phyloP scores from a whole-genome alignment of 2,329 filamentous ascomycete genomes.

The Verticillium dahliae region DNA sequence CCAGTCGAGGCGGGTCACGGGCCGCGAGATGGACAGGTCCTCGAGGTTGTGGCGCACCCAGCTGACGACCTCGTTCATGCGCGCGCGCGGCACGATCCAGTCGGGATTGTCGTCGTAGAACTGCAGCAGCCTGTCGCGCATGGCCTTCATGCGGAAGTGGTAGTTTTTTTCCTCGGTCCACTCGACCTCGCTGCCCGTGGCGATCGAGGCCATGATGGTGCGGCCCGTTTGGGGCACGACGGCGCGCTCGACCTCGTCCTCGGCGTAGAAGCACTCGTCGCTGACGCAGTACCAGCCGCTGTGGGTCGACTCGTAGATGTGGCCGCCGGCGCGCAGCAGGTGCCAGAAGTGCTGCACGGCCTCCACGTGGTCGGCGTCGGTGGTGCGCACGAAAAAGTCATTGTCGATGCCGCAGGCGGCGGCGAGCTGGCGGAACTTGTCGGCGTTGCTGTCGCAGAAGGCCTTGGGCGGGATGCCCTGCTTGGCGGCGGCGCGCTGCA shows the following conservation, averaged over 20 bases:
- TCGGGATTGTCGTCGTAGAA: slow-evolving; percentile 73
- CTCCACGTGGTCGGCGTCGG: slow-evolving; percentile 71
- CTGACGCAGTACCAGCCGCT: slow-evolving; percentile 95
- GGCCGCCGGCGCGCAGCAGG: slow-evolving; percentile 65
- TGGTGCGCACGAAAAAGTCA: slow-evolving; percentile 89
- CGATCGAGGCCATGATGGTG: slow-evolving; percentile 74
- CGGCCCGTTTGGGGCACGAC: slow-evolving; percentile 75
- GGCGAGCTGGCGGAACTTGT: slow-evolving; percentile 73
- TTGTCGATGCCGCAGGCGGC: slow-evolving; percentile 62
- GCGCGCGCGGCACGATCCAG: slow-evolving; percentile 66
- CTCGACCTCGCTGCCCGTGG: slow-evolving; percentile 89
- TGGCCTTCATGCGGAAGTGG: slow-evolving; percentile 83
- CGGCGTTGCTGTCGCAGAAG: slow-evolving; percentile 83
- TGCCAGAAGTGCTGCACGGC: slow-evolving; percentile 89
- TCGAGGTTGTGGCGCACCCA: slow-evolving; percentile 73
- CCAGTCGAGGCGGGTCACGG: slow-evolving; percentile 72
- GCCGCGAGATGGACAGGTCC: slow-evolving; percentile 86
- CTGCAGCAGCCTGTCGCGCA: slow-evolving; percentile 69
- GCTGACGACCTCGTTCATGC: slow-evolving; percentile 72
- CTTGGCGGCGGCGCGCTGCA: slow-evolving; percentile 76
- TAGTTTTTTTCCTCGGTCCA: slow-evolving; percentile 93
- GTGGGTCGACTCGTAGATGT: slow-evolving; percentile 80
- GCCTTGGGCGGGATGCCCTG: slow-evolving; percentile 66
- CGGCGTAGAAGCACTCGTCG: slow-evolving; percentile 93
- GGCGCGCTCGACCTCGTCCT: slow-evolving; percentile 63